Evolutionary conservation across 768 basidiomycete genomes (phyloP), one percentile per base, ranked within the genome.

Genomic region (Panaeolus cyanescens): DNA sequence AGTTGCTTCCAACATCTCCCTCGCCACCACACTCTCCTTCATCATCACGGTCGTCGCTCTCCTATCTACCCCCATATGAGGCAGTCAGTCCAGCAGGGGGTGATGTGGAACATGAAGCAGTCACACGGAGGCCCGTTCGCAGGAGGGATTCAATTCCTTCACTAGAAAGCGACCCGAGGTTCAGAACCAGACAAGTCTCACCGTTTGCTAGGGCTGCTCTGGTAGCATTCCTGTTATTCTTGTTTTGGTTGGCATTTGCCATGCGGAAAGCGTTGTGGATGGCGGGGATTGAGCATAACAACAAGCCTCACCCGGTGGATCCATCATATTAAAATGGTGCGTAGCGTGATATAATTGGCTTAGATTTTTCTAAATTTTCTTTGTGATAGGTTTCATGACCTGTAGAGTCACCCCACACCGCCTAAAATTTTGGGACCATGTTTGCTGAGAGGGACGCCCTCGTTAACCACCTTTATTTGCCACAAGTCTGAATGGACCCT

Each of bases 131-230:
- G 13, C 62, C 66, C 1, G 53, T 61, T 7, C 45, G 54, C 8
- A 39, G 66, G 13, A 64, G 59, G 1, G 64, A 67, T 10, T 55
- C 62, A 20, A 61, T 65, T 4, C 66, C 69, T 25, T 65, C 72
- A 12, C 71, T 74, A 32, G 63, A 64, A 20, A 69, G 69, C 25
- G 81, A 83, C 67, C 74, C 79, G 1, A 78, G 81, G 45, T 86
- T 86, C 71, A 76, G 80, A 63, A 75, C 76, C n/a, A 81, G 79
- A 1, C 74, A 81, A 17, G 84, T 84, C 6, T 75, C 84, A 3
- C 71, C 74, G 39, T 85, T 80, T 79, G 84, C 84, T 64, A 80
- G 86, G 40, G 74, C 77, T 8, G 75, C 77, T 4, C 69, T 87
- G 54, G 58, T 87, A 32, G 2, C 79, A 9, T 77, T 79, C 62